Evolutionary conservation across 2,329 filamentous ascomycete species (phyloP), one percentile per base, ranked within the genome.

Genomic region (Scytalidium sp.): DNA sequence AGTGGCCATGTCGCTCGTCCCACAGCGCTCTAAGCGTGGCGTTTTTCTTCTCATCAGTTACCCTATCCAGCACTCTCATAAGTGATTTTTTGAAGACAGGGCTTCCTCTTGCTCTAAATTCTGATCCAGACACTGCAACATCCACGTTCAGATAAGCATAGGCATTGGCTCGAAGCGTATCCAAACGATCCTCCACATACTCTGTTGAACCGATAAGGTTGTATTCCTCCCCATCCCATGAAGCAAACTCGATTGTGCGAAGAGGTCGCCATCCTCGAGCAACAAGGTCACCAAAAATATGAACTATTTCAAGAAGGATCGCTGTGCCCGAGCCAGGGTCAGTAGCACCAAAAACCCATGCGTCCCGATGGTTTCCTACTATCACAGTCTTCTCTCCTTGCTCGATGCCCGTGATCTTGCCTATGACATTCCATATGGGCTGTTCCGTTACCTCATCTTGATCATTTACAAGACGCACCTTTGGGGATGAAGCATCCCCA

Each of bases 181-280:
- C 84, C 22, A 90, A 75, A 58, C 93, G 85, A 43, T 88, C 86
- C 70, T 99, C 94, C 42, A 99, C 94, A 62, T 88, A 93, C 67
- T 99, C 94, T 2, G 94, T 97, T 10, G 90, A 96, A 8, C 94
- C 94, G 50, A 96, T 88, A 42, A 94, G 74, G 68, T 97, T 97
- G 73, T 96, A 97, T 68, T 93, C 90, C 59, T 87, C 87, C 3
- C 83, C 94, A 67, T 99, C 94, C 94, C 94, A 99, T 27, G 90
- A 96, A 63, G 92, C 91, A 67, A 99, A 97, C 66, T 96, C 88
- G 56, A 99, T 96, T 3, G 90, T 95, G n/a, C 94, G 86, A 15
- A 96, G 75, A 1, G 94, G 94, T 21, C 88, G 81, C 94, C 94
- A 99, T 47, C 92, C 93, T 50, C 84, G 81, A 15, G 76, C 70